phyloP scores from a whole-genome alignment of 2,329 filamentous ascomycete genomes.

The Plectosphaerella sp. region DNA sequence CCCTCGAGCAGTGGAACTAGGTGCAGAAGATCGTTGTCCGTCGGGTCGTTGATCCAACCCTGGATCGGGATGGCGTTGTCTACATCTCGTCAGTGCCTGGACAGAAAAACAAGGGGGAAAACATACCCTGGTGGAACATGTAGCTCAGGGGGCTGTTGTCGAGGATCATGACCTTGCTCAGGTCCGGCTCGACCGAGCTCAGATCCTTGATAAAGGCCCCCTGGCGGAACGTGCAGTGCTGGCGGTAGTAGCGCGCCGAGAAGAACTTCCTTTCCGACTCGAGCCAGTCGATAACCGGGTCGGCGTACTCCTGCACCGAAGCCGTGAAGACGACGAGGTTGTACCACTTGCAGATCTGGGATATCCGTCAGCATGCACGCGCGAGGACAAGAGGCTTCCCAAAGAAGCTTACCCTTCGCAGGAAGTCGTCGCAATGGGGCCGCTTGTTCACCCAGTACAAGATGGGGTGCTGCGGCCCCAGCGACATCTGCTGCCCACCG shows the following conservation, averaged over 20 bases:
- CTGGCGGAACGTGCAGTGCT: conserved; percentile 94
- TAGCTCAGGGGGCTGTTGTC: conserved; percentile 98
- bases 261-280: conserved; percentile 97
- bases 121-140: conserved; percentile 92
- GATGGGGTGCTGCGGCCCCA: conserved; percentile 89
- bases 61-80: conserved; percentile 99
- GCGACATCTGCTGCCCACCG: conserved; percentile 55
- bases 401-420: conserved; percentile 69
- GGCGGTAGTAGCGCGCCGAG: conserved; percentile 86
- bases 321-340: conserved; percentile 96
- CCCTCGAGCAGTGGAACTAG: conserved; percentile 90
- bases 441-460: conserved; percentile 98
- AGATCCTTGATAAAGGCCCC: conserved; percentile 98
- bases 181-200: conserved; percentile 89
- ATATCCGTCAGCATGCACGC: conserved; percentile 2
- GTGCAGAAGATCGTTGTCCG: conserved; percentile 91
- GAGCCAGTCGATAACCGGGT: conserved; percentile 98
- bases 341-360: conserved; percentile 90
- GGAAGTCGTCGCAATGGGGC: conserved; percentile 92
- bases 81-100: conserved; percentile 29
- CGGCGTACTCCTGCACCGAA: conserved; percentile 96
- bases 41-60: conserved; percentile 98
- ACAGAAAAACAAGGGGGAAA: background rate
- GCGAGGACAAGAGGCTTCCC: too few species aligned
- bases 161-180: conserved; percentile 98